Base-by-base conservation (phyloP, 495 filamentous ascomycete genomes). In the Podospora sp. region DNA sequence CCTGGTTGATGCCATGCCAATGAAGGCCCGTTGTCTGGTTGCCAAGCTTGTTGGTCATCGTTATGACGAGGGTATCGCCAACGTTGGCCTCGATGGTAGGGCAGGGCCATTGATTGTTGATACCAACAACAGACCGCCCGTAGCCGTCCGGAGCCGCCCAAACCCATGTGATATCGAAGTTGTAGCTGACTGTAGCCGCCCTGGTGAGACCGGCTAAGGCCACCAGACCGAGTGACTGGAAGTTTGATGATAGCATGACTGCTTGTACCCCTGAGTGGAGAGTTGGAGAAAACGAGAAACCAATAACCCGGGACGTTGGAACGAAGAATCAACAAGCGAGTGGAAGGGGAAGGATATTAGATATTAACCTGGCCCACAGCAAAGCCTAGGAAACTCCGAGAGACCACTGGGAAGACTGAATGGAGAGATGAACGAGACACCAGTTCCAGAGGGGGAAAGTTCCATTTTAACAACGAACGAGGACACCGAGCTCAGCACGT, bases 1-100 rank as follows among this genome's bases (percentile, higher is more conserved):
- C 83, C 74, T 92, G 90, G 74, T 85, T 91, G 72, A 94, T 82
- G 21, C 92, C 92, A 74, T 96, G 92, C 75, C 89, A 96, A 79
- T 96, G 92, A 5, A 95, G 77, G 36, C 85, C 86, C 2, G 90
- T 89, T n/a, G 80, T 84, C 73, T 92, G 79, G 71, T 94, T 89
- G 7, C 86, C 89, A 12, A 96, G 82, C n/a, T 84, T 79, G 76
- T 96, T 96, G 68, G 84, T 78, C 66, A 93, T 76, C 68, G 92
- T 87, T 52, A 94, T 82, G 14, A 91, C 76, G 36, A 96, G 72
- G 22, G 80, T 83, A 68, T 95, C 92, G n/a, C 90, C 90, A 62
- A 89, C 81, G 65, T 85, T 84, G 50, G 89, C 89, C 66, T 92
- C 83, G 40, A 94, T 87, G 9, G 77, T 71, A 7, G 91, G 92